These are phyloP conservation scores for Hyphopichia burtonii DNA, from an alignment of 1,139 yeast species.

Conservation along the genomic window DNA sequence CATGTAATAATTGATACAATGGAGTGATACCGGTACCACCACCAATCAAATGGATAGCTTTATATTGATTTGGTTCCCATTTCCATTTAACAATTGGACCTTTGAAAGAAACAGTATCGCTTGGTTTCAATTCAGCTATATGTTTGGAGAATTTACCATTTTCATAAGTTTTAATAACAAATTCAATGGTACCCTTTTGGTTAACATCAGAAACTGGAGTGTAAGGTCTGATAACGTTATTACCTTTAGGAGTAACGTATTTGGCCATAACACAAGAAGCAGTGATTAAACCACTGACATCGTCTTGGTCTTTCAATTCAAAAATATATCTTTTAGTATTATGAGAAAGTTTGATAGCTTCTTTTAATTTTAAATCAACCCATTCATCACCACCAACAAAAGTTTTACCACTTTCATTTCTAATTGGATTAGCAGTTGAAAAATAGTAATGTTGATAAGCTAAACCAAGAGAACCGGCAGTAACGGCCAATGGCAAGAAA, in stretches of 20 bases:
- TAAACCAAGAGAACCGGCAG: conserved; percentile 54
- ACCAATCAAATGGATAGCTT: conserved; percentile 81
- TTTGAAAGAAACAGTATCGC: conserved; percentile 85
- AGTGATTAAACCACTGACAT: conserved; percentile 72
- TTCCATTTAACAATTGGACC: conserved; percentile 95
- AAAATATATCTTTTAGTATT: conserved; percentile 73
- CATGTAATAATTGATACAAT: conserved; percentile 84
- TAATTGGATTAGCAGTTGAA: conserved; percentile 25
- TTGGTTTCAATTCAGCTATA: conserved; percentile 65
- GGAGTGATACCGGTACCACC: conserved; percentile 86
- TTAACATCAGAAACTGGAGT: conserved; percentile 82
- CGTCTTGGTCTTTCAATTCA: conserved; percentile 65
- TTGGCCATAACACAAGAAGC: conserved; percentile 84
- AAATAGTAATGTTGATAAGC: conserved; percentile 31
- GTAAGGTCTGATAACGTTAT: conserved; percentile 91
- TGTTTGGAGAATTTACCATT: conserved; percentile 84
- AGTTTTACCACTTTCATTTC: conserved; percentile 53
- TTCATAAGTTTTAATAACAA: conserved; percentile 82
- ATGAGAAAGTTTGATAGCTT: conserved; percentile 53
- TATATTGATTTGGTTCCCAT: conserved; percentile 83
- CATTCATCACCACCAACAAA: conserved; percentile 73
- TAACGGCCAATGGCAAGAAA: conserved; percentile 40
- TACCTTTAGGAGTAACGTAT: conserved; percentile 81
- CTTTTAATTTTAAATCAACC: conserved; percentile 74
- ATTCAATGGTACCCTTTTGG: conserved; percentile 70